phyloP scores from a whole-genome alignment of 140 eudicot species.

The Erigeron philadelphicus region DNA sequence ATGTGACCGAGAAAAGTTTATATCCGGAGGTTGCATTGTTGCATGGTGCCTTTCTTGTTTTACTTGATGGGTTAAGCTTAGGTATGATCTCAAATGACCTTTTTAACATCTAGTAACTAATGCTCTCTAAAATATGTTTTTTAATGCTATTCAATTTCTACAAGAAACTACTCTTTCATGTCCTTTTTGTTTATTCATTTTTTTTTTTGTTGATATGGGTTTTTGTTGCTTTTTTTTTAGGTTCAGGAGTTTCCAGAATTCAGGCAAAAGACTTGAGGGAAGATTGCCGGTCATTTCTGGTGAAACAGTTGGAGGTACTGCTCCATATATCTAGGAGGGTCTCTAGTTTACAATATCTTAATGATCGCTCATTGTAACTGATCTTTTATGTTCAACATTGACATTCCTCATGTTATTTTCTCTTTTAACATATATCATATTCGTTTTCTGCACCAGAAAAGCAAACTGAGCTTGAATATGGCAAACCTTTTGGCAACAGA shows the following conservation, averaged over 20 bases:
- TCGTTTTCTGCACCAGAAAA: slow-evolving; percentile 37
- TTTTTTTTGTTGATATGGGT: background rate
- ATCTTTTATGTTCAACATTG: background rate
- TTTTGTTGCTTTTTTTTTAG: slow-evolving; percentile 29
- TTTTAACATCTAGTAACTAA: slow-evolving; percentile 6
- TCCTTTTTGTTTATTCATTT: background rate
- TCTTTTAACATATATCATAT: background rate
- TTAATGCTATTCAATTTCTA: background rate
- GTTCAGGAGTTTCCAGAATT: slow-evolving; percentile 57
- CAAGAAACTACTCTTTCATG: background rate
- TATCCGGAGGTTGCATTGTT: slow-evolving; percentile 56
- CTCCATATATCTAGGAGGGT: background rate
- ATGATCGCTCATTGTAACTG: background rate
- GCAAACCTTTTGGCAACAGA: slow-evolving; percentile 35
- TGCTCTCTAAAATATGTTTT: background rate
- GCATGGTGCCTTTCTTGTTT: slow-evolving; percentile 86
- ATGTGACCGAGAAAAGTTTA: slow-evolving; percentile 46
- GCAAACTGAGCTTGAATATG: slow-evolving; percentile 27
- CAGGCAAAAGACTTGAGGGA: slow-evolving; percentile 58
- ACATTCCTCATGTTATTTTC: slow-evolving; percentile 1
- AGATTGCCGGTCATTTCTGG: slow-evolving; percentile 57
- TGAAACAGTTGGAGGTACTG: slow-evolving; percentile 55
- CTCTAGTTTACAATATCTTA: background rate
- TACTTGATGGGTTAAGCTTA: slow-evolving; percentile 89
- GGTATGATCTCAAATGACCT: slow-evolving; percentile 39